Percentiles rank a stretch among this genome's conserved stretches.
These are phyloP conservation scores for Schizopora paradoxa DNA, from an alignment of 1,284 basidiomycete species.

Conservation along the genomic window DNA sequence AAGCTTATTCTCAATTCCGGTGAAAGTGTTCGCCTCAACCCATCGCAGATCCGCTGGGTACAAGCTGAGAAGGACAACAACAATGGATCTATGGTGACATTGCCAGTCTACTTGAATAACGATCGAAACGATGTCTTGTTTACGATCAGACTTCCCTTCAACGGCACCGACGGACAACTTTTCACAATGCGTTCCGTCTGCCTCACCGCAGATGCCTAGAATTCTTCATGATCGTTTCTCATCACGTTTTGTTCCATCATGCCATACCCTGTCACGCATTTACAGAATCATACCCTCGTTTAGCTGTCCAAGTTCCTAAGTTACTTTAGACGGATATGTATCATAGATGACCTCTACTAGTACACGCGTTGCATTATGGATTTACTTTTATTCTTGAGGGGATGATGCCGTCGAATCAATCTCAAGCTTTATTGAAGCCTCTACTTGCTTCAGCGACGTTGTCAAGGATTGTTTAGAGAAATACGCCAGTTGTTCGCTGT, in stretches of 20 bases:
- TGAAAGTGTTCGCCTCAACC: slow-evolving; percentile 65
- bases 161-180: slow-evolving; percentile 54
- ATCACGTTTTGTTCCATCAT: slow-evolving; percentile 11
- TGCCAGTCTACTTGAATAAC: slow-evolving; percentile 89
- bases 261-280: background rate
- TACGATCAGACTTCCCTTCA: slow-evolving; percentile 76
- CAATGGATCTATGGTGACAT: slow-evolving; percentile 49
- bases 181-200: slow-evolving; percentile 80
- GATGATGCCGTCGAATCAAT: slow-evolving; percentile 54
- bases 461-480: slow-evolving; percentile 33
- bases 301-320: background rate
- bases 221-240: no score
- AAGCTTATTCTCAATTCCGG: slow-evolving; percentile 78
- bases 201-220: slow-evolving; percentile 65
- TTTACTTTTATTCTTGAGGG: slow-evolving; percentile 13
- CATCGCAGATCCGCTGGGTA: slow-evolving; percentile 86
- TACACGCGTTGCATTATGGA: background rate
- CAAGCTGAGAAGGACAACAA: slow-evolving; percentile 44
- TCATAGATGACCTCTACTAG: background rate
- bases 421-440: slow-evolving; percentile 35
- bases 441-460: slow-evolving; percentile 18
- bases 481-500: slow-evolving; percentile 36
- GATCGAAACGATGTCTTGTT: slow-evolving; percentile 89
- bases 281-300: background rate
- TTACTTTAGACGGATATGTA: background rate